These are phyloP conservation scores for Fusarium fujikuroi DNA, from an alignment of 2,329 filamentous ascomycete species.

Conservation along the genomic window DNA sequence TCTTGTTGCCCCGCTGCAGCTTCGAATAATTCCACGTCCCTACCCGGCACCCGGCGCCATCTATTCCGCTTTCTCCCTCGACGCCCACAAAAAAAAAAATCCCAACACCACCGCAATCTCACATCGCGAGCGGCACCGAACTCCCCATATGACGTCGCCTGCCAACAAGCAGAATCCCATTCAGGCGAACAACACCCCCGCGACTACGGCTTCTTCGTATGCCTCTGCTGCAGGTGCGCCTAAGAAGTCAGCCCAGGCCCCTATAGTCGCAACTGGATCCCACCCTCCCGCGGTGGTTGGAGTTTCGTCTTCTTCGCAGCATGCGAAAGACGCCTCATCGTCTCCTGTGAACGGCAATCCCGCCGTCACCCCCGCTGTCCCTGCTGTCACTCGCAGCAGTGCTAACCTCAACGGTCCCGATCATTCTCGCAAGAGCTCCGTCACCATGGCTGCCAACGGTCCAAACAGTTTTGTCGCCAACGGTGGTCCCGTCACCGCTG, in stretches of 20 bases:
- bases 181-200: slow-evolving; percentile 68
- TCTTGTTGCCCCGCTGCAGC: slow-evolving; percentile 36
- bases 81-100: slow-evolving; percentile 40
- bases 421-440: slow-evolving; percentile 86
- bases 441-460: slow-evolving; percentile 89
- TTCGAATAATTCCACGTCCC: slow-evolving; percentile 33
- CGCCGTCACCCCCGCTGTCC: slow-evolving; percentile 75
- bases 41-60: slow-evolving; percentile 39
- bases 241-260: slow-evolving; percentile 71
- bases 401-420: slow-evolving; percentile 77
- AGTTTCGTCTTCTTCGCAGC: slow-evolving; percentile 62
- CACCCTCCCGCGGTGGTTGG: slow-evolving; percentile 64
- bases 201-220: slow-evolving; percentile 71
- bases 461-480: slow-evolving; percentile 80
- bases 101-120: slow-evolving; percentile 38
- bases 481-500: slow-evolving; percentile 70
- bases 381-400: slow-evolving; percentile 72
- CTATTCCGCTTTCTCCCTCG: slow-evolving; percentile 40
- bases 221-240: slow-evolving; percentile 72
- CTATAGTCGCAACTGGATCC: slow-evolving; percentile 69
- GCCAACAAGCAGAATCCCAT: slow-evolving; percentile 63
- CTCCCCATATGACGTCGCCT: slow-evolving; percentile 69
- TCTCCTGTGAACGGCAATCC: slow-evolving; percentile 88
- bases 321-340: slow-evolving; percentile 72
- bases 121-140: slow-evolving; percentile 46